phyloP scores from a whole-genome alignment of 352 stramenopile genomes.

The Globisporangium spinosum region DNA sequence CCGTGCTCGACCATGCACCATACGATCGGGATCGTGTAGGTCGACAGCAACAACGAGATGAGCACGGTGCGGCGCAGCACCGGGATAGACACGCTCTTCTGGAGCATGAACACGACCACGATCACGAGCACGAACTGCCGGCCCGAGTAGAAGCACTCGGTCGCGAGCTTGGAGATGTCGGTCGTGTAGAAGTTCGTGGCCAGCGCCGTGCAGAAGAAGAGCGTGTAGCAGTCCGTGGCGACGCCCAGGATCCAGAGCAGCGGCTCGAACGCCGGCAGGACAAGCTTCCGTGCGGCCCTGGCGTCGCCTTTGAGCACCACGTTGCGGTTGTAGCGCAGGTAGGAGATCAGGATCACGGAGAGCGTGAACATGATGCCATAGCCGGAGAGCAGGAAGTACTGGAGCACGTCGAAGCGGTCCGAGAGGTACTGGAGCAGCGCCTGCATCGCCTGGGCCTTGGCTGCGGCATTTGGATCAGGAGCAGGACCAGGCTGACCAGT shows the following conservation, averaged over 20 bases:
- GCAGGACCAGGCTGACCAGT: neutral
- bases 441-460: constrained; percentile 4
- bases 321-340: constrained; percentile 55
- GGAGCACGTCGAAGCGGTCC: constrained; percentile 34
- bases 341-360: constrained; percentile 38
- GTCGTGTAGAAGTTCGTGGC: constrained; percentile 30
- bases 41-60: constrained; percentile 27
- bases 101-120: constrained; percentile 46
- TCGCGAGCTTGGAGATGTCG: constrained; percentile 21
- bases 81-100: constrained; percentile 39
- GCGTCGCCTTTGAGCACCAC: constrained; percentile 45
- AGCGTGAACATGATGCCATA: constrained; percentile 48
- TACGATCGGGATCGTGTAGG: constrained; percentile 26
- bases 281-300: constrained; percentile 48
- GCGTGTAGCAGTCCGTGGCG: constrained; percentile 33
- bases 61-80: constrained; percentile 29
- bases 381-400: constrained; percentile 37
- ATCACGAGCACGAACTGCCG: constrained; percentile 50
- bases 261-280: constrained; percentile 66
- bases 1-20: constrained; percentile 10
- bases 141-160: constrained; percentile 50
- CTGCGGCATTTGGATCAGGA: neutral
- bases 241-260: constrained; percentile 50
- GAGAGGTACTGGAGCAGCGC: constrained; percentile 17
- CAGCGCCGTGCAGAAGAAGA: constrained; percentile 32